A percentile compares a stretch with the other conserved stretches of the same genome.
Conservation (phyloP, 2,329 filamentous ascomycete genomes). For the Calonectria honghensis region DNA sequence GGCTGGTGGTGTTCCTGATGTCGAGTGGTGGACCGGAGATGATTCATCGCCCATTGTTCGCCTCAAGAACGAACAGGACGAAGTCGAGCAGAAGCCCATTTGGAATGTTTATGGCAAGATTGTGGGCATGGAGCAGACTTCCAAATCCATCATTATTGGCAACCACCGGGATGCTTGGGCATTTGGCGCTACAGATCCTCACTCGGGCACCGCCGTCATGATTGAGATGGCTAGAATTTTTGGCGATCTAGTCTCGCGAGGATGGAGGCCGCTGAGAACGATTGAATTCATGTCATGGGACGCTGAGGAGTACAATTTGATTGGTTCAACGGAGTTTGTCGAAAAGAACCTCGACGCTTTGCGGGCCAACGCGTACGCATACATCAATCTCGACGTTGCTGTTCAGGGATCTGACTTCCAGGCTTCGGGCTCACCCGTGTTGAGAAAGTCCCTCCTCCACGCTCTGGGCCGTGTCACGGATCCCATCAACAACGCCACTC, state of each 20-base stretch:
- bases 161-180: constrained; percentile 96
- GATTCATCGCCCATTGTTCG: constrained; percentile 84
- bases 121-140: constrained; percentile 85
- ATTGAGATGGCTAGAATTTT: constrained; percentile 92
- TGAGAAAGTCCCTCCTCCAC: constrained; percentile 81
- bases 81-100: constrained; percentile 86
- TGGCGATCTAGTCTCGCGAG: constrained; percentile 82
- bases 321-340: constrained; percentile 96
- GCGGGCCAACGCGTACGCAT: constrained; percentile 85
- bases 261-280: constrained; percentile 94
- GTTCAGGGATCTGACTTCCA: constrained; percentile 85
- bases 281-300: constrained; percentile 99
- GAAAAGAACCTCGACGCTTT: constrained; percentile 87
- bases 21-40: constrained; percentile 92
- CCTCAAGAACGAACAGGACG: constrained; percentile 91
- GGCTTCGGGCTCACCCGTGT: constrained; percentile 88
- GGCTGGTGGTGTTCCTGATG: constrained; percentile 84
- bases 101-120: constrained; percentile 95
- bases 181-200: constrained; percentile 89
- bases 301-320: constrained; percentile 92
- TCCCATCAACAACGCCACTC: constrained; percentile 80
- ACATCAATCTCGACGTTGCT: constrained; percentile 92
- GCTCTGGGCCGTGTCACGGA: constrained; percentile 85
- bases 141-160: constrained; percentile 91
- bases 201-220: constrained; percentile 92